Conservation (phyloP, 2,329 filamentous ascomycete genomes). For the Zymoseptoria pseudotritici region DNA sequence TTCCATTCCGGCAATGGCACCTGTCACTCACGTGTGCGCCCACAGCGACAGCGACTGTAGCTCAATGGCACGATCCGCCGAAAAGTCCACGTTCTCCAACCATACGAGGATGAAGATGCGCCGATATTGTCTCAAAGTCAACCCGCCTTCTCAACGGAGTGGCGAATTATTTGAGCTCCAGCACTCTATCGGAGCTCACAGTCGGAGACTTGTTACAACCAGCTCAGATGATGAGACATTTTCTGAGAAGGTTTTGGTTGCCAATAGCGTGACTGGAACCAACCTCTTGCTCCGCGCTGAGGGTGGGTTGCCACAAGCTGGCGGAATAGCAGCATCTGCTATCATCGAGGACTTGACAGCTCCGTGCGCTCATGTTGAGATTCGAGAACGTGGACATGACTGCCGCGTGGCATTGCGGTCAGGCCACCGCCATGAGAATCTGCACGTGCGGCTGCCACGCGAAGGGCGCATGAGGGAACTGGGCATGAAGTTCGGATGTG, state of each 20-base stretch:
- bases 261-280: not conserved
- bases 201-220: not conserved
- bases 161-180: not conserved
- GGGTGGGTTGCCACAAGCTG: not conserved
- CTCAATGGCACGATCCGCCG: not conserved
- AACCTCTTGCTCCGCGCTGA: not conserved
- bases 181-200: not conserved
- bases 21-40: not conserved
- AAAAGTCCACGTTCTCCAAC: not conserved
- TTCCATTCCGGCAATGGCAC: not conserved
- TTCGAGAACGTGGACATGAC: not conserved
- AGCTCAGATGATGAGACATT: not conserved
- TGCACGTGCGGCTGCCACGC: not conserved
- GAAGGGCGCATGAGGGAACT: not conserved
- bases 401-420: not conserved
- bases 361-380: not conserved
- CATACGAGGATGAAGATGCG: not conserved
- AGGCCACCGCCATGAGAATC: not conserved
- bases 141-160: not conserved
- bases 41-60: not conserved
- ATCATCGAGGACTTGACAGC: not conserved
- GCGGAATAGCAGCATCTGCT: not conserved
- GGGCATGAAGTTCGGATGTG: not conserved
- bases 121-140: not conserved
- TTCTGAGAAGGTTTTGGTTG: not conserved